Evolutionary conservation across 1,139 yeast species (phyloP).

Genomic region (Blastobotrys serpentis): DNA sequence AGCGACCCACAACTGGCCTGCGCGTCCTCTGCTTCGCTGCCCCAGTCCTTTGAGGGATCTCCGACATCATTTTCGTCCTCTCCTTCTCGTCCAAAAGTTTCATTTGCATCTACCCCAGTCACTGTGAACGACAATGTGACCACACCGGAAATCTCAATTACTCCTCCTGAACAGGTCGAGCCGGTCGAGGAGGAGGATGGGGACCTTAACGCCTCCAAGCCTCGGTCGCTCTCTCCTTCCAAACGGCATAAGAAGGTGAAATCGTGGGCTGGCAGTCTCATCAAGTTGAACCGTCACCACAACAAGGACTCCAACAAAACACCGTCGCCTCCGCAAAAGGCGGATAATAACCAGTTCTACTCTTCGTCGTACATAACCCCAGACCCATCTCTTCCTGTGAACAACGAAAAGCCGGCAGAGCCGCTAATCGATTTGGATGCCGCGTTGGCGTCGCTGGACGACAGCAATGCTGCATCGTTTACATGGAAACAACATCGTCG

Average conservation of each 20-base stretch:
- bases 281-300: slow-evolving; percentile 15
- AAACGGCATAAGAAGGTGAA: slow-evolving; percentile 24
- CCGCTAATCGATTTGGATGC: slow-evolving; percentile 35
- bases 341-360: slow-evolving; percentile 9
- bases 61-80: slow-evolving; percentile 7
- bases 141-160: slow-evolving; percentile 2
- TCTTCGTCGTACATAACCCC: slow-evolving; percentile 24
- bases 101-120: slow-evolving; percentile 12
- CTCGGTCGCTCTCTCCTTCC: slow-evolving; percentile 3
- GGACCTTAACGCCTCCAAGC: not conserved
- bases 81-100: slow-evolving; percentile 11
- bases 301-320: not conserved
- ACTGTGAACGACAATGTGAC: not conserved
- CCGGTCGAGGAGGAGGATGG: not conserved
- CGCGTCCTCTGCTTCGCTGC: slow-evolving; percentile 8
- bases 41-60: not conserved
- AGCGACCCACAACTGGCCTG: slow-evolving; percentile 1
- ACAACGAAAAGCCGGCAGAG: slow-evolving; percentile 17
- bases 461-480: slow-evolving; percentile 6
- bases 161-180: slow-evolving; percentile 2
- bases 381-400: slow-evolving; percentile 4
- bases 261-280: slow-evolving; percentile 25
- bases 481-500: slow-evolving; percentile 29
- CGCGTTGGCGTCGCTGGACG: slow-evolving; percentile 23
- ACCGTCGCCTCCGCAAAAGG: not conserved